A percentile compares a stretch with the other conserved stretches of the same genome.
phyloP scores from a whole-genome alignment of 163 green algal genomes.

The Smithsoniella earleae region DNA sequence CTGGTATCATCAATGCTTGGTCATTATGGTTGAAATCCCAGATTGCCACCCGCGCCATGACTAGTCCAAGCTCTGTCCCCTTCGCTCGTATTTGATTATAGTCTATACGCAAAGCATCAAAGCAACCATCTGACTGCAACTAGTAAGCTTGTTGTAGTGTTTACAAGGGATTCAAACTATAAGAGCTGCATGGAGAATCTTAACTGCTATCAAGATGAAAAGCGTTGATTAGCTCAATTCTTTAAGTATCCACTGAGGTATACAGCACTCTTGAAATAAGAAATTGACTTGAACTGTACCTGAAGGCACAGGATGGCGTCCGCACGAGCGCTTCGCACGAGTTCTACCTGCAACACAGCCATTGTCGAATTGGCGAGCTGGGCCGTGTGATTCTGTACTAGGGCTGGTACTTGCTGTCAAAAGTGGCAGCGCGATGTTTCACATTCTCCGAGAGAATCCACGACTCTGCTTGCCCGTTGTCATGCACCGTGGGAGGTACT shows the following conservation, averaged over 20 bases:
- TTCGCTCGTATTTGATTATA: conserved; percentile 35
- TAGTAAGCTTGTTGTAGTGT: too few species aligned
- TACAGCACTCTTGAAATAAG: too few species aligned
- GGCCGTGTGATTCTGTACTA: too few species aligned
- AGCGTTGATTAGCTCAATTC: neutral
- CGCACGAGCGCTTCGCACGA: conserved; percentile 46
- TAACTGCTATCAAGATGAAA: neutral
- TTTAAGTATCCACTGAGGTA: neutral
- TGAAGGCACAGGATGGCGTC: conserved; percentile 56
- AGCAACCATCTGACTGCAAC: conserved; percentile 55
- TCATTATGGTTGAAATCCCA: conserved; percentile 70
- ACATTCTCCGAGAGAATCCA: neutral
- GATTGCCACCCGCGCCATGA: conserved; percentile 49
- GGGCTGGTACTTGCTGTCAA: neutral
- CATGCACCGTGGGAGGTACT: neutral
- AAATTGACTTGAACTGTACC: neutral
- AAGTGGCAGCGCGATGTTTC: neutral
- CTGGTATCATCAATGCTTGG: conserved; percentile 62
- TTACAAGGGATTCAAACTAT: neutral
- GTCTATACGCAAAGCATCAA: conserved; percentile 56
- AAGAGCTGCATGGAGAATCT: neutral
- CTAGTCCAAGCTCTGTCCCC: conserved; percentile 41
- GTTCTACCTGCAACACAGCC: conserved; percentile 39
- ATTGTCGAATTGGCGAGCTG: too few species aligned
- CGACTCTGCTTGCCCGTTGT: neutral